A percentile compares a stretch with the other conserved stretches of the same genome.
Evolutionary conservation across 805 yeast genomes (phyloP).

Genomic region (Candida suzukii): DNA sequence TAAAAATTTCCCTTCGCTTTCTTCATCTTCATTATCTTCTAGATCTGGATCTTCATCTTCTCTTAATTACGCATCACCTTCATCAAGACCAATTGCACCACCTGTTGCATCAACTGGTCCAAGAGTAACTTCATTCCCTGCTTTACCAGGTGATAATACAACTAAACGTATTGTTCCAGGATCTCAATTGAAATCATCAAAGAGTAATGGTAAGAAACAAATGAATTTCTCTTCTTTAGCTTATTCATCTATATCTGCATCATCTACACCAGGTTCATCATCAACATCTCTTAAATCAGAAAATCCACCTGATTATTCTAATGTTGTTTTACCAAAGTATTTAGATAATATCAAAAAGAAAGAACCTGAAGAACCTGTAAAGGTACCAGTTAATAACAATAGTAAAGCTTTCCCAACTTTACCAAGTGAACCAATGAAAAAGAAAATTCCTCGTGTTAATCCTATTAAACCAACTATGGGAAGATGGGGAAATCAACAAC

Average conservation of each 20-base stretch:
- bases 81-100: conserved; percentile 22
- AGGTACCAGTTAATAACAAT: not conserved
- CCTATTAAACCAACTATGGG: conserved; percentile 29
- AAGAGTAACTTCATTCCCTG: conserved; percentile 3
- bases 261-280: not conserved
- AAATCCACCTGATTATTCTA: not conserved
- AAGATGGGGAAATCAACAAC: conserved; percentile 22
- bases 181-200: not conserved
- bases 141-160: not conserved
- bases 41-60: not conserved
- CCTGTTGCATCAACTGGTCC: conserved; percentile 5
- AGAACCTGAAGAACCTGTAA: not conserved
- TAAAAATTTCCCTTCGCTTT: not conserved
- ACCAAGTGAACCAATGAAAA: conserved; percentile 33
- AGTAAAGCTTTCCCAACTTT: conserved; percentile 22
- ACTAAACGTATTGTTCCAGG: not conserved
- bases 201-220: not conserved
- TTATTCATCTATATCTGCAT: not conserved
- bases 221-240: not conserved
- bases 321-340: not conserved
- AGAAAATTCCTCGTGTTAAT: conserved; percentile 53
- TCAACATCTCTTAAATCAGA: not conserved
- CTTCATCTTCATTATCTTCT: not conserved
- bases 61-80: not conserved
- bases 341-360: not conserved